These are phyloP conservation scores for Blastobotrys proliferans DNA, from an alignment of 1,139 yeast species.

Conservation along the genomic window DNA sequence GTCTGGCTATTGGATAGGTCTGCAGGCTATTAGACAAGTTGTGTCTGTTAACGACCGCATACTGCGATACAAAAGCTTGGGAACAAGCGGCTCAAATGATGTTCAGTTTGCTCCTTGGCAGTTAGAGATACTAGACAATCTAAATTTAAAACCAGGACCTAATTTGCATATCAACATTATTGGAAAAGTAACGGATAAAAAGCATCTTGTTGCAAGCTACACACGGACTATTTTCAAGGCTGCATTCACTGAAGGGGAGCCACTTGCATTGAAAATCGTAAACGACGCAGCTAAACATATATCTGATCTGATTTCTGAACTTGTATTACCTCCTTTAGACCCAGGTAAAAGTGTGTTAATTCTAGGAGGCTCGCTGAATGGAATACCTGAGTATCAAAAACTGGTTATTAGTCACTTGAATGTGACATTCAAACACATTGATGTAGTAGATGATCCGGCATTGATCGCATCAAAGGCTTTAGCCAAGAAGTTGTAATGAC, in stretches of 20 bases:
- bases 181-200: neutral
- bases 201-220: constrained; percentile 1
- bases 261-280: constrained; percentile 9
- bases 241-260: constrained; percentile 6
- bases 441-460: constrained; percentile 14
- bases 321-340: constrained; percentile 2
- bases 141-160: constrained; percentile 3
- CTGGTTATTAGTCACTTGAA: neutral
- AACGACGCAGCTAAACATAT: constrained; percentile 11
- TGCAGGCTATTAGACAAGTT: constrained; percentile 19
- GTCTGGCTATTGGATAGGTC: constrained; percentile 27
- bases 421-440: constrained; percentile 8
- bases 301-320: constrained; percentile 1
- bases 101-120: constrained; percentile 11
- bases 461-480: constrained; percentile 9
- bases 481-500: neutral
- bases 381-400: constrained; percentile 1
- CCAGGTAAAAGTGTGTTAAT: constrained; percentile 7
- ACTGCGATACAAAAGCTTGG: neutral
- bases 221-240: constrained; percentile 11
- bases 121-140: constrained; percentile 4
- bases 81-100: neutral
- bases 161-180: constrained; percentile 12
- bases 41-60: constrained; percentile 11
- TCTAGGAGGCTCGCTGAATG: constrained; percentile 14